Percentiles rank a stretch among this genome's conserved stretches.
Evolutionary conservation across 768 basidiomycete genomes (phyloP).

Genomic region (Russula brevipes): DNA sequence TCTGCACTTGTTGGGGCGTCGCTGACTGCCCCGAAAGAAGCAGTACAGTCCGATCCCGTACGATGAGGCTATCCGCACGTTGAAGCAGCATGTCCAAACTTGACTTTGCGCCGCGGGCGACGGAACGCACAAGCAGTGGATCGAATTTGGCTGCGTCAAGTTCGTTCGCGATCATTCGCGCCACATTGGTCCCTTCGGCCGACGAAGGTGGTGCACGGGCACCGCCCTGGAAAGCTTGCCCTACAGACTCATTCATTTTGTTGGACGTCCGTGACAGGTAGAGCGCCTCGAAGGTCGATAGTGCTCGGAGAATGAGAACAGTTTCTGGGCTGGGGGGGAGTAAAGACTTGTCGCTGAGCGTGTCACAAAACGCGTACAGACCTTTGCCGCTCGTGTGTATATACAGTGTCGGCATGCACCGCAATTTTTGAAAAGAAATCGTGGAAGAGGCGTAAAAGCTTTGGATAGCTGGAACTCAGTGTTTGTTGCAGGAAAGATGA

Average conservation of each 20-base stretch:
- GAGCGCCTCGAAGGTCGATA: conserved; percentile 79
- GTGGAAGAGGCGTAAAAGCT: conserved; percentile 85
- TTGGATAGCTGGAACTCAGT: conserved; percentile 82
- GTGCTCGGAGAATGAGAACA: conserved; percentile 74
- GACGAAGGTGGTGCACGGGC: conserved; percentile 63
- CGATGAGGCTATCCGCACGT: conserved; percentile 63
- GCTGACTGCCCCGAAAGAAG: conserved; percentile 71
- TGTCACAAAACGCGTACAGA: conserved; percentile 29
- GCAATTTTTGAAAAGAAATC: conserved; percentile 96
- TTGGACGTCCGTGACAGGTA: conserved; percentile 82
- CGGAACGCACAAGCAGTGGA: conserved; percentile 72
- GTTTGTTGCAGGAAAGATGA: conserved; percentile 91
- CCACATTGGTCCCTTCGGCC: conserved; percentile 71
- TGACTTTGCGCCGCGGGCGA: conserved; percentile 67
- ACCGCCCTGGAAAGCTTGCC: conserved; percentile 70
- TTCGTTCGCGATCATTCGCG: conserved; percentile 80
- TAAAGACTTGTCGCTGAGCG: neutral
- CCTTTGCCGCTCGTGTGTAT: conserved; percentile 83
- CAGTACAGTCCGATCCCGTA: conserved; percentile 72
- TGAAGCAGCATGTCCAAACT: conserved; percentile 65
- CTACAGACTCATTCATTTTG: conserved; percentile 78
- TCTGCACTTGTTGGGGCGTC: conserved; percentile 71
- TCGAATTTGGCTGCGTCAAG: conserved; percentile 91
- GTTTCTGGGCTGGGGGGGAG: conserved; percentile 75
- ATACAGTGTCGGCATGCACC: conserved; percentile 92